Evolutionary conservation across 345 rosid species (phyloP).

Genomic region (Barbarea vulgaris): DNA sequence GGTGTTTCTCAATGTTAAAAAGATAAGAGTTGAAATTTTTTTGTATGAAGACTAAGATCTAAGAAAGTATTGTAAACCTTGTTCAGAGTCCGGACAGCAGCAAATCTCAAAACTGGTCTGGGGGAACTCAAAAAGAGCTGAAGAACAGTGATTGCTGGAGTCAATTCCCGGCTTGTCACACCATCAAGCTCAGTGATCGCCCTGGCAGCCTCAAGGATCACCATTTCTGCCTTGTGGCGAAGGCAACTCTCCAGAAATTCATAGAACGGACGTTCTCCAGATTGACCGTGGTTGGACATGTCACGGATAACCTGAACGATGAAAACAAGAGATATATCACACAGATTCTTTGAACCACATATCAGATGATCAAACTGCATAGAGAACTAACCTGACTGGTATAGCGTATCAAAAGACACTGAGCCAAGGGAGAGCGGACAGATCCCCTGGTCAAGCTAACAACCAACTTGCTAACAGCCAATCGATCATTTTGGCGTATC

Average conservation of each 20-base stretch:
- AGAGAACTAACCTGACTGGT: conserved; percentile 69
- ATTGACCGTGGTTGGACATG: conserved; percentile 65
- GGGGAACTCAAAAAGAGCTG: conserved; percentile 98
- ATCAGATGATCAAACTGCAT: conserved; percentile 1
- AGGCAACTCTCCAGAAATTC: conserved; percentile 95
- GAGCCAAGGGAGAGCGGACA: conserved; percentile 96
- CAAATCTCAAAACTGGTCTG: conserved; percentile 95
- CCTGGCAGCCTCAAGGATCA: conserved; percentile 97
- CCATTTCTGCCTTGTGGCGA: conserved; percentile 99
- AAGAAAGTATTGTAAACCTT: conserved; percentile 52
- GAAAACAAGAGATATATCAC: conserved; percentile 12
- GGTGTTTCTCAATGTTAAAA: background rate
- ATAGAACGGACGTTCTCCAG: conserved; percentile 94
- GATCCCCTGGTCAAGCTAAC: conserved; percentile 92
- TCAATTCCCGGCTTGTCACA: conserved; percentile 88
- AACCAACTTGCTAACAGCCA: conserved; percentile 92
- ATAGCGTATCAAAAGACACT: conserved; percentile 92
- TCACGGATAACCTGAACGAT: conserved; percentile 82
- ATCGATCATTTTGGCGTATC: conserved; percentile 92
- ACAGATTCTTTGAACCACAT: background rate
- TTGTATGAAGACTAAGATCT: background rate
- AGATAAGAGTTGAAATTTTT: background rate
- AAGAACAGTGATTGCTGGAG: conserved; percentile 97
- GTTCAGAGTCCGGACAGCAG: conserved; percentile 97
- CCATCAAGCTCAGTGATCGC: conserved; percentile 98